Percentiles rank a stretch among this genome's conserved stretches.
Conservation (phyloP, 495 filamentous ascomycete species). For the Corynascus novoguineensis region DNA sequence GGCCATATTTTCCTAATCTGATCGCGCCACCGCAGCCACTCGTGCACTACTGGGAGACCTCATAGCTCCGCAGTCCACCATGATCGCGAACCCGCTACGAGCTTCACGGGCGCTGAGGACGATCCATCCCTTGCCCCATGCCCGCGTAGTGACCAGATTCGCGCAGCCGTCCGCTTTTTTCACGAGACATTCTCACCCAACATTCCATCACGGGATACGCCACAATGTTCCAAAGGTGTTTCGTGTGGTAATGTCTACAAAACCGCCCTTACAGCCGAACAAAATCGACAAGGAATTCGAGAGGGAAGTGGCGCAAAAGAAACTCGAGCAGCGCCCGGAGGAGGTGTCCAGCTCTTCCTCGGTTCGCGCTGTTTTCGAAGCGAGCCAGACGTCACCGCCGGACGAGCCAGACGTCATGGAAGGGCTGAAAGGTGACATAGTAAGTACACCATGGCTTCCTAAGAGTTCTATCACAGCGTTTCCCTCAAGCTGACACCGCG, state of each 20-base stretch:
- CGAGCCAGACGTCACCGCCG: conserved; percentile 23
- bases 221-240: neutral
- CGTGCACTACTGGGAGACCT: neutral
- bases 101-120: neutral
- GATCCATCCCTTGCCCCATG: neutral
- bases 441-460: conserved; percentile 39
- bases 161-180: neutral
- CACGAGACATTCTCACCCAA: neutral
- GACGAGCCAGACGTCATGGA: conserved; percentile 58
- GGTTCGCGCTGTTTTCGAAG: conserved; percentile 50
- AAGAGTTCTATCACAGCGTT: neutral
- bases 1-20: no score
- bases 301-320: conserved; percentile 42
- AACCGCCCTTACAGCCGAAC: conserved; percentile 23
- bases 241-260: conserved; percentile 21
- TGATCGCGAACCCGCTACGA: neutral
- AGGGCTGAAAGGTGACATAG: conserved; percentile 67
- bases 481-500: neutral
- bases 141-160: neutral
- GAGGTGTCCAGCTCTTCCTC: conserved; percentile 53
- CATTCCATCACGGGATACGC: neutral
- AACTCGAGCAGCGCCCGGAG: conserved; percentile 52
- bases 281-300: conserved; percentile 50
- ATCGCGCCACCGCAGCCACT: neutral
- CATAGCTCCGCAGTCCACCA: neutral